Evolutionary conservation across 148 eudicot species (phyloP).

Genomic region (Rhododendron ferrugineum): DNA sequence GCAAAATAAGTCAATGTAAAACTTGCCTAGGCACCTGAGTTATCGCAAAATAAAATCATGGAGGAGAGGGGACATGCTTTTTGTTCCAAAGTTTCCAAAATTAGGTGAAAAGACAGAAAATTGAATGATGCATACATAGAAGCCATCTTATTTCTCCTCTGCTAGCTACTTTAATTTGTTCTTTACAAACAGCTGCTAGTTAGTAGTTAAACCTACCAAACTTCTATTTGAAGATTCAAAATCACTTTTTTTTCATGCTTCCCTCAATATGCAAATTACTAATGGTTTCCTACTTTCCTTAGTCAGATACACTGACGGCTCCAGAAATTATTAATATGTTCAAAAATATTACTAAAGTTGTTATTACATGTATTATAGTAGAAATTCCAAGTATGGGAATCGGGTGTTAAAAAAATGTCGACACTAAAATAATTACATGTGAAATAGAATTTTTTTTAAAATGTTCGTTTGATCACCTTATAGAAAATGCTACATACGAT

Average conservation of each 20-base stretch:
- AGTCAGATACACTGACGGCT: not conserved
- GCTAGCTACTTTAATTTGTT: not conserved
- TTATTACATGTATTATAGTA: no score
- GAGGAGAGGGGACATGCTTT: not conserved
- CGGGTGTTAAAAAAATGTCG: no score
- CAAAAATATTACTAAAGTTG: no score
- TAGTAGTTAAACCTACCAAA: not conserved
- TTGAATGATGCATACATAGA: not conserved
- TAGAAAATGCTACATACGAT: no score
- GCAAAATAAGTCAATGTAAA: no score
- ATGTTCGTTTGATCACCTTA: no score
- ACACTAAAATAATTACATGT: not conserved
- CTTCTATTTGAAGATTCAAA: not conserved
- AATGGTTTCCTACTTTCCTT: no score
- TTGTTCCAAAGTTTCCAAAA: not conserved
- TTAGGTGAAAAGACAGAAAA: not conserved
- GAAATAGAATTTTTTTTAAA: no score
- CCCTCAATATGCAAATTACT: not conserved
- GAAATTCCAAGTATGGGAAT: no score
- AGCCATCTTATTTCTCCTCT: not conserved
- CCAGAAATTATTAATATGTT: no score
- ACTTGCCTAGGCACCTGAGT: not conserved
- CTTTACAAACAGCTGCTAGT: not conserved
- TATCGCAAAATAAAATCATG: not conserved
- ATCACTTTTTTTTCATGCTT: not conserved